Conservation (phyloP, 2,329 filamentous ascomycete genomes). For the Penicillium corylophilum region DNA sequence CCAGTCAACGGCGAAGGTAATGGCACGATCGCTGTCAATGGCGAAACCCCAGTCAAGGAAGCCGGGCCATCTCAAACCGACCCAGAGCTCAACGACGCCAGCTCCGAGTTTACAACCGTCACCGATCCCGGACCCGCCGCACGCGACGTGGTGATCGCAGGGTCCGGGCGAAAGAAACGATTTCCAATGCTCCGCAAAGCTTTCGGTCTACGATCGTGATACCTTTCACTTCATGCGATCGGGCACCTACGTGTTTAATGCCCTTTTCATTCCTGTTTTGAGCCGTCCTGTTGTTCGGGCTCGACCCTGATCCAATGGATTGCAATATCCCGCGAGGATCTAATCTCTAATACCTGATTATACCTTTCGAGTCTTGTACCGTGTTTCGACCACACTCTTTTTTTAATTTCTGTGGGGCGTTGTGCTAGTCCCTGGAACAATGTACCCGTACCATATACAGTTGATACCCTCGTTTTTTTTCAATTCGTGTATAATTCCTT, state of each 20-base stretch:
- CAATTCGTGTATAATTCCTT: constrained; percentile 1
- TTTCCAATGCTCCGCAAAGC: constrained; percentile 47
- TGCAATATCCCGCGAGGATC: constrained; percentile 16
- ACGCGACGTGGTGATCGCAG: constrained; percentile 35
- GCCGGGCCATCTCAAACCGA: constrained; percentile 7
- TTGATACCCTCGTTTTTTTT: constrained; percentile 12
- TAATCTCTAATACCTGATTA: constrained; percentile 27
- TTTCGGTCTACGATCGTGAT: constrained; percentile 38
- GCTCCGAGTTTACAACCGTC: constrained; percentile 13
- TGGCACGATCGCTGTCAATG: constrained; percentile 12
- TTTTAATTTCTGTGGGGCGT: neutral
- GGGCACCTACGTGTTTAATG: neutral
- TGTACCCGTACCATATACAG: constrained; percentile 12
- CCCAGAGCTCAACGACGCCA: constrained; percentile 10
- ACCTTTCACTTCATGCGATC: neutral
- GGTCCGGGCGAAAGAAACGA: constrained; percentile 46
- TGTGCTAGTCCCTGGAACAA: neutral
- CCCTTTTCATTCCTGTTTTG: neutral
- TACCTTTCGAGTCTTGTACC: constrained; percentile 7
- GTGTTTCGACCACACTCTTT: constrained; percentile 4
- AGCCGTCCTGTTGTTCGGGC: neutral
- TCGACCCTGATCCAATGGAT: neutral
- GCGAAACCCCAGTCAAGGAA: constrained; percentile 6
- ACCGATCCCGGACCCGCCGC: constrained; percentile 14
- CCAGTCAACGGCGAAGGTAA: constrained; percentile 2